These are phyloP conservation scores for Colletotrichum gloeosporioides DNA, from an alignment of 2,329 filamentous ascomycete genomes.

Conservation along the genomic window DNA sequence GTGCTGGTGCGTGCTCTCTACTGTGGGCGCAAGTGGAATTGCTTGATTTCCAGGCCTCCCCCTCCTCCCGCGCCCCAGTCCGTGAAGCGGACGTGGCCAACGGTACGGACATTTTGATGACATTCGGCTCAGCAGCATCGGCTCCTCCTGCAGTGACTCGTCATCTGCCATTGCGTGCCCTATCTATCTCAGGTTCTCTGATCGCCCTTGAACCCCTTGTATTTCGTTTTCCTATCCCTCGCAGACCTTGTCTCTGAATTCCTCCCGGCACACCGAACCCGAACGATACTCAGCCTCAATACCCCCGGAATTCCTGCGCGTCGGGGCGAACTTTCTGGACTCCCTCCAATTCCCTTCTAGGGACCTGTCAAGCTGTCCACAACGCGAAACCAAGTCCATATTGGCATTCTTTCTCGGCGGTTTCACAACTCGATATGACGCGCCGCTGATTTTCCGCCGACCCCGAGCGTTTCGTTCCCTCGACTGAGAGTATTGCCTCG, in stretches of 20 bases:
- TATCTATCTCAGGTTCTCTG: neutral
- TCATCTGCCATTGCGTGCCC: neutral
- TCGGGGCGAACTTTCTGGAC: neutral
- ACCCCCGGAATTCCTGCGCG: neutral
- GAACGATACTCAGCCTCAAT: neutral
- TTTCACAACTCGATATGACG: slow-evolving; percentile 13
- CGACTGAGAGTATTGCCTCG: neutral
- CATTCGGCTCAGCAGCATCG: neutral
- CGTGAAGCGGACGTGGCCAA: neutral
- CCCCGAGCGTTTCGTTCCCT: neutral
- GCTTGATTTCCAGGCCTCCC: neutral
- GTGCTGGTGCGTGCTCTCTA: neutral
- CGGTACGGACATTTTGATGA: neutral
- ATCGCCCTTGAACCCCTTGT: neutral
- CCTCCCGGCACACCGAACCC: neutral
- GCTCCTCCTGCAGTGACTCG: neutral
- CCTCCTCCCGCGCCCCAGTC: neutral
- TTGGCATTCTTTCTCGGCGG: slow-evolving; percentile 4
- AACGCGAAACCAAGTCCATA: slow-evolving; percentile 1
- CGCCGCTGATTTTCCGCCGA: neutral
- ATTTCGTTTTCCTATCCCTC: neutral
- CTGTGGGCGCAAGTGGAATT: neutral
- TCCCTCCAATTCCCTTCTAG: neutral
- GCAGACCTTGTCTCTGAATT: slow-evolving; percentile 3
- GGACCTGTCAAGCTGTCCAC: neutral